Evolutionary conservation across 2,329 filamentous ascomycete genomes (phyloP).

Genomic region (Trichoderma koningii): DNA sequence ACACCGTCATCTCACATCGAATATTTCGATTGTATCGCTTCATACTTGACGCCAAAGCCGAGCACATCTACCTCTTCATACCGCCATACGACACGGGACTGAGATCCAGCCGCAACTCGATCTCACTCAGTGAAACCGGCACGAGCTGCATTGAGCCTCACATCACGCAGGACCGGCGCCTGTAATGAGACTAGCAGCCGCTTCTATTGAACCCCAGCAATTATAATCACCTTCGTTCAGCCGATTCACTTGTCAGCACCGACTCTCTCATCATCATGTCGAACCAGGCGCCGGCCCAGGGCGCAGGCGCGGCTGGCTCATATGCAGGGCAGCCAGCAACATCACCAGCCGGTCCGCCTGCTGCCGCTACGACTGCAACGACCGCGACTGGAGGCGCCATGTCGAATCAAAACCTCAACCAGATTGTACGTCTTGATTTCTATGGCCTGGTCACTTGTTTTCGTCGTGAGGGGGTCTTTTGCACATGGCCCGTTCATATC

Average conservation of each 20-base stretch:
- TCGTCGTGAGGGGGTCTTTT: neutral
- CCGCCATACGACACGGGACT: conserved; percentile 1
- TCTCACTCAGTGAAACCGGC: neutral
- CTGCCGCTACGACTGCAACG: conserved; percentile 39
- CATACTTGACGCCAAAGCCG: no score
- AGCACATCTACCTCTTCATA: neutral
- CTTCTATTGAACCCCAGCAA: neutral
- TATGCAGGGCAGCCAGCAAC: conserved; percentile 40
- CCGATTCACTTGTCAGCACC: neutral
- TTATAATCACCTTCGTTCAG: neutral
- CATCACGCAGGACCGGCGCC: neutral
- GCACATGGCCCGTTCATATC: neutral
- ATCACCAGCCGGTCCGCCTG: conserved; percentile 38
- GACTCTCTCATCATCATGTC: conserved; percentile 37
- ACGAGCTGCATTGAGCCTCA: neutral
- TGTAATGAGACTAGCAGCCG: neutral
- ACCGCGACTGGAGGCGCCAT: conserved; percentile 46
- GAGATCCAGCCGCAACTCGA: neutral
- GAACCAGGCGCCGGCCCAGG: conserved; percentile 38
- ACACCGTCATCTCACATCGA: neutral
- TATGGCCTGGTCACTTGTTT: conserved; percentile 2
- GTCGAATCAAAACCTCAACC: conserved; percentile 88
- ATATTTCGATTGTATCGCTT: neutral
- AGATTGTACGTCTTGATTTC: conserved; percentile 71
- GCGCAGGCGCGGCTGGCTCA: conserved; percentile 37